These are phyloP conservation scores for Russula brevipes DNA, from an alignment of 768 basidiomycete genomes.

Conservation along the genomic window DNA sequence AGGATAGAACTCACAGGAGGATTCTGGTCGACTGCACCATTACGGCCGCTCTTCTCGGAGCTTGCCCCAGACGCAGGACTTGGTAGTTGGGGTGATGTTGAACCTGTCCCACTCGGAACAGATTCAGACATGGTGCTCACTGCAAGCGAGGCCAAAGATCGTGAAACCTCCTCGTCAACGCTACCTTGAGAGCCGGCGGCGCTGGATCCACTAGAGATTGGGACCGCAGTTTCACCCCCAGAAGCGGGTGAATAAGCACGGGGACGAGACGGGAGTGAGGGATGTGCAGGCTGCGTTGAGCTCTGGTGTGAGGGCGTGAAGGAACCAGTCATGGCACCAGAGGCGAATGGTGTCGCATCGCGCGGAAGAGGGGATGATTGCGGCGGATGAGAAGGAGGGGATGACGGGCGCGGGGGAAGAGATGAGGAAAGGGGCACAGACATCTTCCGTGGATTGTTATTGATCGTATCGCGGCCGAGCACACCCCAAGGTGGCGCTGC, in stretches of 20 bases:
- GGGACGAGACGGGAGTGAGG: constrained; percentile 30
- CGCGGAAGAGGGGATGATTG: constrained; percentile 29
- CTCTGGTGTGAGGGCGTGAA: constrained; percentile 31
- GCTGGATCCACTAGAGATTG: constrained; percentile 41
- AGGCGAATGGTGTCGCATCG: constrained; percentile 24
- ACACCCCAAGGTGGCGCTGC: constrained; percentile 23
- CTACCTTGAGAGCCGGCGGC: constrained; percentile 37
- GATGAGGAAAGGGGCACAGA: constrained; percentile 24
- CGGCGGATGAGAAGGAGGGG: constrained; percentile 25
- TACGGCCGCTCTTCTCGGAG: constrained; percentile 31
- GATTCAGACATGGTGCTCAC: constrained; percentile 39
- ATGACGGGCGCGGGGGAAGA: constrained; percentile 28
- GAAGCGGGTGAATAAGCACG: constrained; percentile 28
- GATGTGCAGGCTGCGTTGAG: constrained; percentile 28
- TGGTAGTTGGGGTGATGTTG: constrained; percentile 68
- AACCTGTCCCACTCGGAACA: constrained; percentile 35
- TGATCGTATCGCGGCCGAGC: constrained; percentile 5
- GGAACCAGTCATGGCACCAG: constrained; percentile 24
- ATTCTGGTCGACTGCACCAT: constrained; percentile 73
- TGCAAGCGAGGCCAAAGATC: constrained; percentile 39
- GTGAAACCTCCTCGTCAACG: constrained; percentile 35
- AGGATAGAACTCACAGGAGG: constrained; percentile 60
- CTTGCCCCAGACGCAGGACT: constrained; percentile 68
- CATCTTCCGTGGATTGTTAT: constrained; percentile 25
- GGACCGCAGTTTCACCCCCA: constrained; percentile 31